Evolutionary conservation across 2,329 filamentous ascomycete species (phyloP).

Genomic region (Colletotrichum cordylinicola): DNA sequence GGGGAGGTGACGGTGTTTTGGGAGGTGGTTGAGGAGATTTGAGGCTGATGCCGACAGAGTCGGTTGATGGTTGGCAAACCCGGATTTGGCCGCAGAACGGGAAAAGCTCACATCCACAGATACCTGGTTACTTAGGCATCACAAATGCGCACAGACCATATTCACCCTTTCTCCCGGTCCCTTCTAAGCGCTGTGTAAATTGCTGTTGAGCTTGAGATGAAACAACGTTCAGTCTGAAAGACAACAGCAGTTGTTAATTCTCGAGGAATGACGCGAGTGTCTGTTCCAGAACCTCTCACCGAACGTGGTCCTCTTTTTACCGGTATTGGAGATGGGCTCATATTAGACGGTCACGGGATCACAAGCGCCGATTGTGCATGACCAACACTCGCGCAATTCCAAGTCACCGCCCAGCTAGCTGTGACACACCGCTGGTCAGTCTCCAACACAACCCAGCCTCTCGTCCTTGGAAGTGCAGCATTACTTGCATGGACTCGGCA

Average conservation of each 20-base stretch:
- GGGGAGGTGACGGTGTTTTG: not conserved
- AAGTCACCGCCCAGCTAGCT: not conserved
- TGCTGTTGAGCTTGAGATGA: not conserved
- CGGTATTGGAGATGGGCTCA: not conserved
- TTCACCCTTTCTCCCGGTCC: not conserved
- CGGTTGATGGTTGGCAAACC: slow-evolving; percentile 33
- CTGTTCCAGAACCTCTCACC: not conserved
- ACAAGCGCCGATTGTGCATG: slow-evolving; percentile 10
- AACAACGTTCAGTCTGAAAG: not conserved
- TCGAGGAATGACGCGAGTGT: not conserved
- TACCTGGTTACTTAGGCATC: slow-evolving; percentile 21
- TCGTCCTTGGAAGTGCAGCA: slow-evolving; percentile 3
- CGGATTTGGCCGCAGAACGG: slow-evolving; percentile 40
- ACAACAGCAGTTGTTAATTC: not conserved
- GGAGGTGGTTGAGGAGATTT: not conserved
- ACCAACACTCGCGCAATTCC: slow-evolving; percentile 3
- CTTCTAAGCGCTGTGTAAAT: not conserved
- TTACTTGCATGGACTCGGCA: not conserved
- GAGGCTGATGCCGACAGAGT: slow-evolving; percentile 35
- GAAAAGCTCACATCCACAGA: slow-evolving; percentile 36
- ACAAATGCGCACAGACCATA: slow-evolving; percentile 2
- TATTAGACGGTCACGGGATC: not conserved
- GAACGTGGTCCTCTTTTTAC: too few species aligned
- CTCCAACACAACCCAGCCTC: not conserved
- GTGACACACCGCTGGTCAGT: slow-evolving; percentile 18